Percentiles rank a stretch among this genome's conserved stretches.
Evolutionary conservation across 495 filamentous ascomycete genomes (phyloP).

Genomic region (Neurospora sp.): DNA sequence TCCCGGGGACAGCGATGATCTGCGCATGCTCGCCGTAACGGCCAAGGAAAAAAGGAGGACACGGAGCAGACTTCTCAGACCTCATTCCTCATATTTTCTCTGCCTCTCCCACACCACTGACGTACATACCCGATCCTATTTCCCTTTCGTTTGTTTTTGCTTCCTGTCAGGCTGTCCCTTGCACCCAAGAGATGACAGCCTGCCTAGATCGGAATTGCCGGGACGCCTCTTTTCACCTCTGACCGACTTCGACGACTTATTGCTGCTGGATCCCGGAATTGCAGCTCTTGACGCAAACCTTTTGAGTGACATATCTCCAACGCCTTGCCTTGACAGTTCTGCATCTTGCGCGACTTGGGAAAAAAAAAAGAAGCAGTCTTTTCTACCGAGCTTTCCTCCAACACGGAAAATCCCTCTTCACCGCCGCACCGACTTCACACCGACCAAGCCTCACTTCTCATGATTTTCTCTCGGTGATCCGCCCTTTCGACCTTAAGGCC

Average conservation of each 20-base stretch:
- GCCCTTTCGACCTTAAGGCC: constrained; percentile 1
- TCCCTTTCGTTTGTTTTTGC: constrained; percentile 4
- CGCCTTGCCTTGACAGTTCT: background rate
- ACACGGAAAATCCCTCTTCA: background rate
- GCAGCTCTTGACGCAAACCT: background rate
- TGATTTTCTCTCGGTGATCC: constrained; percentile 10
- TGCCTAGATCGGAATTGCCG: constrained; percentile 4
- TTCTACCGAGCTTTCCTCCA: background rate
- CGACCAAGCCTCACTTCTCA: background rate
- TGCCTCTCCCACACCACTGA: background rate
- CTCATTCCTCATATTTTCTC: background rate
- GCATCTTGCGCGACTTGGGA: background rate
- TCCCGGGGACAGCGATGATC: background rate
- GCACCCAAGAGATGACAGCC: constrained; percentile 13
- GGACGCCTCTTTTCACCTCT: constrained; percentile 1
- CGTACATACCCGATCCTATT: background rate
- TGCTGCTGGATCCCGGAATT: constrained; percentile 17
- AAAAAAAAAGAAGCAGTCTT: background rate
- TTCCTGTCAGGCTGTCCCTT: constrained; percentile 4
- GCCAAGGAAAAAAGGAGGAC: background rate
- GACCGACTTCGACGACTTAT: background rate
- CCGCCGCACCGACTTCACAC: background rate
- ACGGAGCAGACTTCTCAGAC: background rate
- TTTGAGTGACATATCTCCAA: background rate
- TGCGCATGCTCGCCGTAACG: background rate